Base-by-base conservation (phyloP, 1,139 yeast genomes). In the Diutina siamensis region DNA sequence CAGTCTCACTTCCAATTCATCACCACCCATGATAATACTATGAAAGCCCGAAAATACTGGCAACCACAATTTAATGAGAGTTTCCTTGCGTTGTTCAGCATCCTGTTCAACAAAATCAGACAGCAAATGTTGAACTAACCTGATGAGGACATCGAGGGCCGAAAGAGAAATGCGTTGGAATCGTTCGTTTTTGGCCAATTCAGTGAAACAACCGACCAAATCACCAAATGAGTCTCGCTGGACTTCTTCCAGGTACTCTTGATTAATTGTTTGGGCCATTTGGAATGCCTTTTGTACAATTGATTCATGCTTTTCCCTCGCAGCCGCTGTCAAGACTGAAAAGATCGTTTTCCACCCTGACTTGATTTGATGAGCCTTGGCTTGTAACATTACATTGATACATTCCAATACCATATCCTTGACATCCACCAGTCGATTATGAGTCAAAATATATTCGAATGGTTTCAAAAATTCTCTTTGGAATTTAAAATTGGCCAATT, bases 301-400 rank as follows among this genome's bases (percentile, higher is more conserved):
- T 2, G 70, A 59, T 52, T 80, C 88, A 44, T 68, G 67, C 45
- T 64, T 66, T 41, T 73, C 80, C 45, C 64, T 67, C 0, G 86
- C 84, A 2, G 85, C 85, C 25, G 73, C 76, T 0, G 78, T 69
- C 53, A 89, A 77, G 1, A 88, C 87, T 21, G 80, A 82, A 56
- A 92, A 80, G 50, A 94, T 82, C 0, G 97, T 81, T 50, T 78
- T 78, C 99, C 99, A 94, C 40, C 99, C 99, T 31, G 97, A 88
- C 59, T 78, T 83, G 50, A 94, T 85, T 50, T 77, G 76, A 4
- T 64, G 67, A 5, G 92, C 79, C 56, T 89, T 83, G 15, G 92
- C 81, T 50, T 79, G 69, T 45, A 92, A 79, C 82, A 94, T 83
- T 58, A 87, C 92, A 53, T 82, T 79, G 53, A 89, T 72, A 63